Evolutionary conservation across 2,329 filamentous ascomycete species (phyloP).

Genomic region (Periconia macrospinosa): DNA sequence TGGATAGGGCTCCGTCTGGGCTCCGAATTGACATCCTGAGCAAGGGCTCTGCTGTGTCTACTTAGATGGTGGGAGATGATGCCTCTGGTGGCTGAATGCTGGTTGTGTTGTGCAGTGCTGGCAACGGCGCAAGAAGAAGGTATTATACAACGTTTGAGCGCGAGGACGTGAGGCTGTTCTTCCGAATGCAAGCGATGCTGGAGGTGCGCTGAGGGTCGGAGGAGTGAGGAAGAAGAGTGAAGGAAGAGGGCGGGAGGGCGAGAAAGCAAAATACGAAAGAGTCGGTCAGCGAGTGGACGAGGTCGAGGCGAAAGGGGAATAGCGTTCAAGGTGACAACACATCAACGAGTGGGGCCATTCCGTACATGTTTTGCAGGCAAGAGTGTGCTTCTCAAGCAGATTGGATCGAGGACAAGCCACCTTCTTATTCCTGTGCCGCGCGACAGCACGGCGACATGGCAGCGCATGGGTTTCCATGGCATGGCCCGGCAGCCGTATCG

Average conservation of each 20-base stretch:
- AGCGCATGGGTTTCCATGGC: no score
- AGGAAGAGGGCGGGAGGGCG: conserved; percentile 8
- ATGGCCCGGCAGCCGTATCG: conserved; percentile 14
- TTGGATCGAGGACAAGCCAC: conserved; percentile 36
- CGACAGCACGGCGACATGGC: conserved; percentile 6
- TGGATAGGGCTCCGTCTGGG: conserved; percentile 45
- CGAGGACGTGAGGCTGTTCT: conserved; percentile 10
- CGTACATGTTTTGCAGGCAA: conserved; percentile 20
- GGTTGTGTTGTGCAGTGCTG: background rate
- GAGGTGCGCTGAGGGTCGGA: conserved; percentile 27
- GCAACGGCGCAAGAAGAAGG: conserved; percentile 10
- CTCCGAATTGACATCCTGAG: conserved; percentile 49
- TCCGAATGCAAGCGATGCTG: background rate
- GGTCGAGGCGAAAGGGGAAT: conserved; percentile 18
- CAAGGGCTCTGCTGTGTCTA: conserved; percentile 37
- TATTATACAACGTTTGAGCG: conserved; percentile 22
- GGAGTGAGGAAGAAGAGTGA: conserved; percentile 4
- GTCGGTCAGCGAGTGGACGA: conserved; percentile 32
- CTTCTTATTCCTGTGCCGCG: conserved; percentile 36
- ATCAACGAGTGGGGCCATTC: conserved; percentile 41
- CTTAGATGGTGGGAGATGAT: conserved; percentile 3
- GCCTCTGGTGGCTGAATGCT: no score
- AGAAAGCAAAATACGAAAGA: conserved; percentile 32
- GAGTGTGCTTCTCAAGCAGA: conserved; percentile 30
- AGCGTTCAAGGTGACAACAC: conserved; percentile 40